phyloP scores from a whole-genome alignment of 768 basidiomycete genomes.

The Boletus rufocinnamomeus region DNA sequence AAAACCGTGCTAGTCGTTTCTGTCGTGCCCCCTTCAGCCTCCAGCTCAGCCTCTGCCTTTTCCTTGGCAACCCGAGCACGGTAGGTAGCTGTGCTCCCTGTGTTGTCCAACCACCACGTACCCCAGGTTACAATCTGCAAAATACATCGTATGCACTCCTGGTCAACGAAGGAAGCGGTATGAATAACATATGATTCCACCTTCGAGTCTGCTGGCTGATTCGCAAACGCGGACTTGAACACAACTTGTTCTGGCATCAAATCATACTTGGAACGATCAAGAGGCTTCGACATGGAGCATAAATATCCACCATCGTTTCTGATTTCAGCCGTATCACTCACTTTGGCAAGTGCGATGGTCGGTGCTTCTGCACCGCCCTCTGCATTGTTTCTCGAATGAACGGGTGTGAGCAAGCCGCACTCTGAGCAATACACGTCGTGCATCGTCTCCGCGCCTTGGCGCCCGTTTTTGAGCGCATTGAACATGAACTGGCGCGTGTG shows the following conservation, averaged over 20 bases:
- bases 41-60: not conserved
- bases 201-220: not conserved
- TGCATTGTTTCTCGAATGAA: conserved; percentile 9
- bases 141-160: not conserved
- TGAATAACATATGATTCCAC: not conserved
- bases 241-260: not conserved
- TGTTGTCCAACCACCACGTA: not conserved
- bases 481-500: conserved; percentile 16
- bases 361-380: conserved; percentile 15
- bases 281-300: not conserved
- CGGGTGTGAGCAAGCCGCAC: conserved; percentile 11
- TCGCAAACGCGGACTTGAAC: not conserved
- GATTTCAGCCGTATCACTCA: not conserved
- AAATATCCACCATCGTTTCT: not conserved
- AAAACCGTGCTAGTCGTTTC: not conserved
- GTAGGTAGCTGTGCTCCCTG: not conserved
- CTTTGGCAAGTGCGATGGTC: conserved; percentile 7
- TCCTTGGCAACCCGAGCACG: not conserved
- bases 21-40: not conserved
- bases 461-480: conserved; percentile 10
- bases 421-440: conserved; percentile 18
- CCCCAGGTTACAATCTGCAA: not conserved
- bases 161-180: not conserved
- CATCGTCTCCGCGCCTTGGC: conserved; percentile 17
- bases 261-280: not conserved